Base-by-base conservation (phyloP, 306 rosid species). In the Chamaecrista fasciculata region DNA sequence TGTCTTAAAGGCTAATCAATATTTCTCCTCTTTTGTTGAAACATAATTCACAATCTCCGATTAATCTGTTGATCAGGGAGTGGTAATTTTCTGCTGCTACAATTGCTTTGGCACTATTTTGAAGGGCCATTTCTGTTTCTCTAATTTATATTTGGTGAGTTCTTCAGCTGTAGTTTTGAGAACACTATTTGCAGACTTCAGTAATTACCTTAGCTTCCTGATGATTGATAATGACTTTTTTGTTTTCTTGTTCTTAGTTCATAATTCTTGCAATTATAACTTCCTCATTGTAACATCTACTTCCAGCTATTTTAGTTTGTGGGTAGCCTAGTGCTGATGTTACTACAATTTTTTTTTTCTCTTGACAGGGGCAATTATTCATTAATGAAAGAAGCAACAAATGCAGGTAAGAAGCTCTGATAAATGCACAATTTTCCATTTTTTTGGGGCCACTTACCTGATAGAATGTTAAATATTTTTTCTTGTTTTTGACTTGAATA, bases 341-440 rank as follows among this genome's bases (percentile, higher is more conserved):
- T 21, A 24, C 67, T 31, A 28, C 39, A 8, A 28, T 43, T 1
- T 25, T 75, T 67, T 60, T 44, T 62, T 50, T 23, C 50, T 80
- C 66, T 58, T 81, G 58, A 39, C 77, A 87, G 96, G 73, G 74
- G 8, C n/a, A 58, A 50, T 20, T 50, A 62, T 42, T 62, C 87
- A 29, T 25, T 62, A 12, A 42, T 10, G 33, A 74, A 33, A 33
- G 76, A 70, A 69, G 55, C 76, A 75, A 53, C 66, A 21, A 14
- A 31, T 29, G 70, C 66, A 74, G 86, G 94, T 85, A 78, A 76
- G 79, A 51, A 23, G 55, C 70, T 26, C 36, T 62, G 19, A 24
- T 23, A 23, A 15, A 33, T n/a, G 62, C 25, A 3, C 31, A 7
- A 56, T 4, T 64, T 34, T 63, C 42, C 15, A 26, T 60, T 40